phyloP scores from a whole-genome alignment of 2,329 filamentous ascomycete genomes.

The Ilyonectria mors-panacis region DNA sequence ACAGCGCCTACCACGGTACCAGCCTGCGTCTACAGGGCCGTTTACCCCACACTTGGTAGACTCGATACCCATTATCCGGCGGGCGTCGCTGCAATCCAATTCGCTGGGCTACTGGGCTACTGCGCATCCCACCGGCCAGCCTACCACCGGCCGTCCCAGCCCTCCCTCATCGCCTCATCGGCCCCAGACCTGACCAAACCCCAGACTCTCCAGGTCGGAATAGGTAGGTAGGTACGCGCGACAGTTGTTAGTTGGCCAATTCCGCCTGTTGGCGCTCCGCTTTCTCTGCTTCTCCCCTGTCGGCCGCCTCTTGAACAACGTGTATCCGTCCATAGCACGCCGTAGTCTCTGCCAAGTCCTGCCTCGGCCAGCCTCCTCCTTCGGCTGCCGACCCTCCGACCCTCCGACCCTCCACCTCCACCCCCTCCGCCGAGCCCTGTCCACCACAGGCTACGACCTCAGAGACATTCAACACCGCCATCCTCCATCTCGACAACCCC shows the following conservation, averaged over 20 bases:
- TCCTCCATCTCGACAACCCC: conserved; percentile 6
- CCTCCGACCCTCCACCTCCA: conserved; percentile 26
- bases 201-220: conserved; percentile 28
- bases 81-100: conserved; percentile 11
- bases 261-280: neutral
- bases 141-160: conserved; percentile 29
- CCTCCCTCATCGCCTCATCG: conserved; percentile 24
- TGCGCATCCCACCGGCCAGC: conserved; percentile 13
- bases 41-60: conserved; percentile 26
- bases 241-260: conserved; percentile 6
- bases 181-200: conserved; percentile 20
- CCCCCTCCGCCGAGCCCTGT: conserved; percentile 25
- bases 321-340: neutral
- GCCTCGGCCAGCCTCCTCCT: conserved; percentile 28
- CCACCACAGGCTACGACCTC: conserved; percentile 3
- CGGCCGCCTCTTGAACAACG: neutral
- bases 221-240: conserved; percentile 23
- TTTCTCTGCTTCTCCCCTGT: neutral
- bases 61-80: conserved; percentile 15
- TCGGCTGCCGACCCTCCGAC: conserved; percentile 25
- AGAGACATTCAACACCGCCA: conserved; percentile 3
- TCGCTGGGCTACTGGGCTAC: conserved; percentile 22
- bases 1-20: neutral
- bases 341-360: conserved; percentile 2
- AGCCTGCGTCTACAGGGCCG: neutral